Percentiles rank a stretch among this genome's conserved stretches.
Conservation (phyloP, 257 asterid genomes). For the Primulina huaijiensis region DNA sequence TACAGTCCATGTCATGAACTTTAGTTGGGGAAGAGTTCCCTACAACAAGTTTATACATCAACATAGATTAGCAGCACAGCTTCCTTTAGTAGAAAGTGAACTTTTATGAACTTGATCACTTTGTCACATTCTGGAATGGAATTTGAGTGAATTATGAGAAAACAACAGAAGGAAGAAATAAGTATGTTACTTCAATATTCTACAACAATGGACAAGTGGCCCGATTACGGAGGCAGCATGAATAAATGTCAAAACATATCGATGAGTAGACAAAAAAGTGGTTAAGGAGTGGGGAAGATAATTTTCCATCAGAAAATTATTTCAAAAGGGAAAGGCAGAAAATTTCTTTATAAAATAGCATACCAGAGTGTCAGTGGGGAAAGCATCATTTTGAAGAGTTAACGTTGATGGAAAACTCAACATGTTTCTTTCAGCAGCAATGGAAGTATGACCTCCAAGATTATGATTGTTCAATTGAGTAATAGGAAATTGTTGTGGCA, state of each 20-base stretch:
- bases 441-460: conserved; percentile 23
- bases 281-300: not conserved
- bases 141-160: no score
- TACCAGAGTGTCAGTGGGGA: conserved; percentile 32
- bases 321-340: not conserved
- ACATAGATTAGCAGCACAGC: no score
- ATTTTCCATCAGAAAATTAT: not conserved
- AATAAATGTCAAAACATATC: no score
- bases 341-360: not conserved
- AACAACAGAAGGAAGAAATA: not conserved
- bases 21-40: conserved; percentile 44
- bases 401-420: conserved; percentile 22
- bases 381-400: conserved; percentile 28
- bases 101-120: no score
- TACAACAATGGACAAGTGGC: not conserved
- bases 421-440: conserved; percentile 28
- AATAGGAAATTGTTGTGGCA: conserved; percentile 26
- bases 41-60: conserved; percentile 21
- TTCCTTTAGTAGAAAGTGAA: no score
- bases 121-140: no score
- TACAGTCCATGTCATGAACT: conserved; percentile 52
- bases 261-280: not conserved
- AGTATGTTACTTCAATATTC: not conserved
- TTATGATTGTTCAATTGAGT: conserved; percentile 20
- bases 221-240: no score